Evolutionary conservation across 306 rosid genomes (phyloP), one percentile per base, ranked within the genome.

Genomic region (Benincasa hispida): DNA sequence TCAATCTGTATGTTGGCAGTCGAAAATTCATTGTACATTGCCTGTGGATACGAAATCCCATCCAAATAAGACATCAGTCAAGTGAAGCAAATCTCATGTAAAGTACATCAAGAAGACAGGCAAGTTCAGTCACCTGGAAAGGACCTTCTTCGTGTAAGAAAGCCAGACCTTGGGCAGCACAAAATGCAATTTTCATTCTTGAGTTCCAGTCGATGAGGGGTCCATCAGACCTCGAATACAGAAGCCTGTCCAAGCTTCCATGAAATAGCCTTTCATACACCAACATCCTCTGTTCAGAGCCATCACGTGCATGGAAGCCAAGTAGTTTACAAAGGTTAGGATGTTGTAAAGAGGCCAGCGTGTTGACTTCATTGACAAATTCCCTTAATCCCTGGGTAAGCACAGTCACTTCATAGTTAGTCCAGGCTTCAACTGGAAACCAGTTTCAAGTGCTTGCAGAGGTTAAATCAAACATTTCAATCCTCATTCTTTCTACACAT

Each of bases 111-210:
- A 34, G 2, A 60, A 47, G 65, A 28, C 19, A n/a, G 58, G 34
- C 47, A 77, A 34, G 32, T 62, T 35, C 8, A 86, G 28, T 47
- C 76, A 95, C 99, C 99, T 95, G 99, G 84, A 95, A 95, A 79
- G 99, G 99, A 53, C 99, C 99, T 86, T 95, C 99, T 85, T 95
- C 99, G 32, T 95, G 99, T 90, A 95, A 87, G 87, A 95, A 95
- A 51, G 97, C 88, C 76, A 95, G 98, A 62, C 99, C 99, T 63
- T 92, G 97, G 17, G 99, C 98, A 76, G 99, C 96, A 69, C 92
- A 90, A 59, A 90, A 82, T 57, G 97, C 95, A 80, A 95, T 90
- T 85, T 89, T 92, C 87, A 91, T 92, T 87, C 99, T 89, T 58
- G 98, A 89, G 68, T 90, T 95, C 99, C 99, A 95, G 84, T 95